phyloP scores from a whole-genome alignment of 73 alveolate species.

The Diophrys appendiculata region DNA sequence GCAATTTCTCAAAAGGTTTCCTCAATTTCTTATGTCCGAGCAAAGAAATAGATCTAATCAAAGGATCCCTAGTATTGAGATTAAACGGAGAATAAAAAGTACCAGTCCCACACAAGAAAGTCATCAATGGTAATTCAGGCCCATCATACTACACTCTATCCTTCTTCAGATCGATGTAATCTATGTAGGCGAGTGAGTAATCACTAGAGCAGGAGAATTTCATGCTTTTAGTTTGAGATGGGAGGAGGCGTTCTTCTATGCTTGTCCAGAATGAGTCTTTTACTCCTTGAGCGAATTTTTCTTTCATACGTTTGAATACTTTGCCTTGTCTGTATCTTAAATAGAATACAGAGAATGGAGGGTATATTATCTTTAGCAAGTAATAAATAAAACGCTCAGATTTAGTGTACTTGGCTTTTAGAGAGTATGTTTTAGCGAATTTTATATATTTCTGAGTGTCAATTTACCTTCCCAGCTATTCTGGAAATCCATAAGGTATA shows the following conservation, averaged over 20 bases:
- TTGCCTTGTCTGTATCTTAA: background rate
- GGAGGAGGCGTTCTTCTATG: constrained; percentile 4
- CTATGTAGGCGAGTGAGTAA: constrained; percentile 52
- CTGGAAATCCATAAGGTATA: constrained; percentile 6
- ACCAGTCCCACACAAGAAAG: constrained; percentile 50
- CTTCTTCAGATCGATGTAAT: constrained; percentile 49
- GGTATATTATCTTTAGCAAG: constrained; percentile 18
- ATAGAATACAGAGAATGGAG: constrained; percentile 21
- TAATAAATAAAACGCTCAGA: constrained; percentile 16
- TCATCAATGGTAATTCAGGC: constrained; percentile 45
- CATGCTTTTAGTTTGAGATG: background rate
- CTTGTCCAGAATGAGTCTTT: constrained; percentile 14
- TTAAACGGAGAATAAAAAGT: constrained; percentile 41
- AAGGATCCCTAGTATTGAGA: constrained; percentile 31
- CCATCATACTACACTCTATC: constrained; percentile 44
- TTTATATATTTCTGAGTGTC: background rate
- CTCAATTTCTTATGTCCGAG: background rate
- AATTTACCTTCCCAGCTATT: background rate
- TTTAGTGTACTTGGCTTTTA: background rate
- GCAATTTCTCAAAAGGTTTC: constrained; percentile 3
- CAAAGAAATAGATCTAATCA: constrained; percentile 32
- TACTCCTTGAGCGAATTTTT: background rate
- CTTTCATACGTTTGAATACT: background rate
- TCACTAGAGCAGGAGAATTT: constrained; percentile 40
- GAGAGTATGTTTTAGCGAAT: constrained; percentile 4